Evolutionary conservation across 495 filamentous ascomycete genomes (phyloP).

Genomic region (Penicillium turbatum): DNA sequence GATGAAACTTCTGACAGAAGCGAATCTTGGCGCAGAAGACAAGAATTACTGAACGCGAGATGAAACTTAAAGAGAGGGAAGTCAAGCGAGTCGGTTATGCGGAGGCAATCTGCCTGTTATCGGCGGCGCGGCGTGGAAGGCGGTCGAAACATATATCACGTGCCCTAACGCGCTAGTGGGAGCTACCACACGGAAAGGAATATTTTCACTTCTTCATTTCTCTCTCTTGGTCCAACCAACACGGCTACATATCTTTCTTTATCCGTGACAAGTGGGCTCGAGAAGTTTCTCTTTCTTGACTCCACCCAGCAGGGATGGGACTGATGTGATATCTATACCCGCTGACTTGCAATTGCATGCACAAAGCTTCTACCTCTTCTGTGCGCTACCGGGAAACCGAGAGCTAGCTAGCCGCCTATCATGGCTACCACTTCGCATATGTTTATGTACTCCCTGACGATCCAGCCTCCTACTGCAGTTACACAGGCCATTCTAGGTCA

Average conservation of each 20-base stretch:
- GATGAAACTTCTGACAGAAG: not conserved
- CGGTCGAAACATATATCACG: conserved; percentile 8
- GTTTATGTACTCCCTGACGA: conserved; percentile 95
- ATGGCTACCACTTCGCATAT: conserved; percentile 98
- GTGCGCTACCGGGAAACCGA: conserved; percentile 16
- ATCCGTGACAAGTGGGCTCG: conserved; percentile 5
- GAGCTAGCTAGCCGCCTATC: conserved; percentile 38
- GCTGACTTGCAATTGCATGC: conserved; percentile 34
- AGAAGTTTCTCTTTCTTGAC: conserved; percentile 13
- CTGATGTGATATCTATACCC: conserved; percentile 29
- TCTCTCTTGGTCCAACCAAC: conserved; percentile 1
- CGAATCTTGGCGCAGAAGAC: not conserved
- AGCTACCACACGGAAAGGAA: conserved; percentile 7
- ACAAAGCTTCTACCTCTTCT: conserved; percentile 14
- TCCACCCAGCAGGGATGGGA: conserved; percentile 41
- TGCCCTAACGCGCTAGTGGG: not conserved
- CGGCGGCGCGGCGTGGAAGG: conserved; percentile 2
- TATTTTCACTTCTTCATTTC: conserved; percentile 20
- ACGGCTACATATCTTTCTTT: not conserved
- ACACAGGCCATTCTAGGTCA: conserved; percentile 89
- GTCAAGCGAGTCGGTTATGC: conserved; percentile 1
- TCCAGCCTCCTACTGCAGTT: conserved; percentile 83
- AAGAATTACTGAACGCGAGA: not conserved
- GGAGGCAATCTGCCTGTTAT: conserved; percentile 1
- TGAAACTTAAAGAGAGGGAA: conserved; percentile 1